Conservation (phyloP, 2,329 filamentous ascomycete species). For the Exophiala sp. region DNA sequence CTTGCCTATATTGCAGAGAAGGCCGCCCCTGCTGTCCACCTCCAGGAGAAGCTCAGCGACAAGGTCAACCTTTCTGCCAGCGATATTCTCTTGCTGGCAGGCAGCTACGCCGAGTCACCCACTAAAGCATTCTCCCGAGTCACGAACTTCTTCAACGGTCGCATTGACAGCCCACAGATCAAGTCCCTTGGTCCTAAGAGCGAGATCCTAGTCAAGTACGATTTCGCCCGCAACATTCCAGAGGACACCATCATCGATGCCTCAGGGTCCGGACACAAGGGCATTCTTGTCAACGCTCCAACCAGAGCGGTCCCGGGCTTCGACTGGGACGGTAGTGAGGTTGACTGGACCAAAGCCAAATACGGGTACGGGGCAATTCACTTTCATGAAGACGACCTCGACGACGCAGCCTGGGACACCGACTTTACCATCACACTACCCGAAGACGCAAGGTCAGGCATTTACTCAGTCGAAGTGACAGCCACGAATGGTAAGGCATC, state of each 20-base stretch:
- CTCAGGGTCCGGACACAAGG: slow-evolving; percentile 30
- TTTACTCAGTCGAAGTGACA: slow-evolving; percentile 31
- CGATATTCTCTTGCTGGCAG: background rate
- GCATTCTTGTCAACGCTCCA: slow-evolving; percentile 35
- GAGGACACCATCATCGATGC: slow-evolving; percentile 30
- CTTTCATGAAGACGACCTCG: slow-evolving; percentile 40
- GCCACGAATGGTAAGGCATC: slow-evolving; percentile 22
- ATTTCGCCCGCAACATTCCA: slow-evolving; percentile 17
- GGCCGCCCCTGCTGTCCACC: background rate
- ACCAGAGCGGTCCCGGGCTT: slow-evolving; percentile 34
- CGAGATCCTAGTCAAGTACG: slow-evolving; percentile 13
- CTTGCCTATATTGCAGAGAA: slow-evolving; percentile 7
- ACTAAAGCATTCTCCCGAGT: background rate
- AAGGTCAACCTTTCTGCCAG: background rate
- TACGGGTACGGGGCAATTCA: slow-evolving; percentile 39
- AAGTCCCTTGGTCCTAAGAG: background rate
- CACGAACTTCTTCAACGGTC: slow-evolving; percentile 7
- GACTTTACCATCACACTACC: slow-evolving; percentile 33
- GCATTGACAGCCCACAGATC: background rate
- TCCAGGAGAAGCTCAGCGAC: background rate
- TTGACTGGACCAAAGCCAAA: slow-evolving; percentile 35
- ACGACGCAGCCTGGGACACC: slow-evolving; percentile 37
- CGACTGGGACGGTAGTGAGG: slow-evolving; percentile 34
- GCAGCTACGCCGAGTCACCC: background rate
- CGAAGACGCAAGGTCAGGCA: slow-evolving; percentile 27